These are phyloP conservation scores for Colletotrichum sp. DNA, from an alignment of 2,329 filamentous ascomycete genomes.

Conservation along the genomic window DNA sequence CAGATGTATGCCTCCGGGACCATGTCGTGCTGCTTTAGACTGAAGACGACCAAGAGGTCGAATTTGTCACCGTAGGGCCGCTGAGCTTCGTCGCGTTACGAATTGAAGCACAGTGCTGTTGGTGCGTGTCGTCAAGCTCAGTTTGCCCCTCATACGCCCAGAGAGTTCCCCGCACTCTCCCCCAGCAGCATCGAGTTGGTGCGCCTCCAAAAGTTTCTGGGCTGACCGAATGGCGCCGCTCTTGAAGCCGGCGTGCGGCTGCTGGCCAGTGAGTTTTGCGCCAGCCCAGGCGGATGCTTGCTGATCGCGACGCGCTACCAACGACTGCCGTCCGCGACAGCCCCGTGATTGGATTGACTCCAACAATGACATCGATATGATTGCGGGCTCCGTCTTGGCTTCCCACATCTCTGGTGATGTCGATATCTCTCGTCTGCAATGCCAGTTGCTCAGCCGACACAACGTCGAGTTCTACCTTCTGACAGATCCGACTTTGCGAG, in stretches of 20 bases:
- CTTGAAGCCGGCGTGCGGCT: background rate
- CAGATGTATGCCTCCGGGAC: background rate
- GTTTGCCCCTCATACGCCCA: conserved; percentile 12
- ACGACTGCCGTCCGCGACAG: background rate
- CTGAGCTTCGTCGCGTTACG: background rate
- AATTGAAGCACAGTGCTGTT: background rate
- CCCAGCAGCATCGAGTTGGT: background rate
- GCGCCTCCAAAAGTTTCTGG: conserved; percentile 4
- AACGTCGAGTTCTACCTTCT: background rate
- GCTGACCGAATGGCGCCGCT: conserved; percentile 13
- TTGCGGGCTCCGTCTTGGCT: conserved; percentile 5
- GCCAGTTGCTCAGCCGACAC: background rate
- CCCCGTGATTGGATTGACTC: conserved; percentile 10
- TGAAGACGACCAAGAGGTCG: background rate
- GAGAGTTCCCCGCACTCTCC: conserved; percentile 11
- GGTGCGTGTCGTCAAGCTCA: background rate
- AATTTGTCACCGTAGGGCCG: background rate
- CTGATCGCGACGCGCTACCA: conserved; percentile 14
- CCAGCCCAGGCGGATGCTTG: conserved; percentile 9
- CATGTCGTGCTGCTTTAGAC: background rate
- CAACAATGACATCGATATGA: conserved; percentile 19
- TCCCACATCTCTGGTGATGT: background rate
- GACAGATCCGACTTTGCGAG: background rate
- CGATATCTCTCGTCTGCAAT: background rate
- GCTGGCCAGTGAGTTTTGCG: background rate